phyloP scores from a whole-genome alignment of 345 rosid species.

The Dipteronia sinensis region DNA sequence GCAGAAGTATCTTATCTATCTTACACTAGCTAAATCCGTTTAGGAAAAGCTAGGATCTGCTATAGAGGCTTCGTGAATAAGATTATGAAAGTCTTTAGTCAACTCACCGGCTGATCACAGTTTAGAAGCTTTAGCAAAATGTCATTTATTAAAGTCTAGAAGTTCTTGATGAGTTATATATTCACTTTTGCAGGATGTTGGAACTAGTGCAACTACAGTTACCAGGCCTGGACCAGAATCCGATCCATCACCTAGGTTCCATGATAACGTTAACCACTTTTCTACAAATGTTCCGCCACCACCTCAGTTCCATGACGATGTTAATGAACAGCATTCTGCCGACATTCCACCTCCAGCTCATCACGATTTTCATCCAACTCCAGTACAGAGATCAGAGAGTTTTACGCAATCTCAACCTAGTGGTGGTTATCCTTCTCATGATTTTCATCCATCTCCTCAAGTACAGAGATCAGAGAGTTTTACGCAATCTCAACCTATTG shows the following conservation, averaged over 20 bases:
- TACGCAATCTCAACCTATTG: constrained; percentile 52
- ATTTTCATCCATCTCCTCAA: constrained; percentile 56
- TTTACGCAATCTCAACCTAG: constrained; percentile 51
- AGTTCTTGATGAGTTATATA: constrained; percentile 9
- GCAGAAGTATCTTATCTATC: not conserved
- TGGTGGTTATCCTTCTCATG: constrained; percentile 53
- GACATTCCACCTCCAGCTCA: constrained; percentile 47
- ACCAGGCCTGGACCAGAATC: constrained; percentile 46
- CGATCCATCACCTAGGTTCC: constrained; percentile 48
- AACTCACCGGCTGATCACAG: too few species aligned
- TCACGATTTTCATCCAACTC: constrained; percentile 57
- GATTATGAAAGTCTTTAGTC: too few species aligned
- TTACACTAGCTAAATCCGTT: not conserved
- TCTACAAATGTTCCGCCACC: constrained; percentile 47
- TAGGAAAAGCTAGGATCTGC: too few species aligned
- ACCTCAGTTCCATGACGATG: constrained; percentile 46
- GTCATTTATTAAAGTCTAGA: not conserved
- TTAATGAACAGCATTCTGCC: constrained; percentile 39
- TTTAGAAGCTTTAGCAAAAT: not conserved
- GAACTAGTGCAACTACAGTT: constrained; percentile 41
- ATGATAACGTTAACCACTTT: constrained; percentile 49
- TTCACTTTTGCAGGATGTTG: constrained; percentile 58
- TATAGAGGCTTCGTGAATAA: too few species aligned
- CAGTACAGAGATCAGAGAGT: constrained; percentile 41
- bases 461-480: constrained; percentile 42